Conservation (phyloP, 768 basidiomycete genomes). For the Trametes cubensis region DNA sequence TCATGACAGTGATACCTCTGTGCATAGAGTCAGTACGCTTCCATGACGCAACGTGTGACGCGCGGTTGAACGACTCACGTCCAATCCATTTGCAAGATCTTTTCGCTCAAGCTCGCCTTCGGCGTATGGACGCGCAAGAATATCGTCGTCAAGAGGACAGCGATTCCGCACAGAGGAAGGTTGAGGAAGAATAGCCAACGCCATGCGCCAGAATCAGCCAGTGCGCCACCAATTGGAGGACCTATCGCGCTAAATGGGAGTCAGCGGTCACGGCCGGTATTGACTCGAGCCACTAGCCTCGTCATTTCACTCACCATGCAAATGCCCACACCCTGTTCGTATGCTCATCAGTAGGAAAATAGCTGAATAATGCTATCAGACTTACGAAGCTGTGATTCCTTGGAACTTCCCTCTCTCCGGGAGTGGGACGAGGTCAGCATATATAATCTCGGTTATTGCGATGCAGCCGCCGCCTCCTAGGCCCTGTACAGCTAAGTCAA, state of each 20-base stretch:
- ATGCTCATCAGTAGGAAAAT: background rate
- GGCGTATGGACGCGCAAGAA: constrained; percentile 29
- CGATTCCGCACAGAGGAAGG: constrained; percentile 13
- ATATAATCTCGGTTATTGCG: constrained; percentile 26
- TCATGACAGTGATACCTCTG: constrained; percentile 40
- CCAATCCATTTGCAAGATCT: constrained; percentile 40
- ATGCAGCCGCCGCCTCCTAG: constrained; percentile 30
- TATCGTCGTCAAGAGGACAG: background rate
- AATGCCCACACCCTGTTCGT: constrained; percentile 14
- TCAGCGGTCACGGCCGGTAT: background rate
- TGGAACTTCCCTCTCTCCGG: constrained; percentile 37
- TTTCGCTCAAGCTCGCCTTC: constrained; percentile 29
- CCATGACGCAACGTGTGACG: background rate
- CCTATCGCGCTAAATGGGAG: constrained; percentile 19
- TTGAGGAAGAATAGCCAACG: constrained; percentile 21
- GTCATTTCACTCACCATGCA: constrained; percentile 3
- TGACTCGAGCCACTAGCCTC: too few relatives aligned
- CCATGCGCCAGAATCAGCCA: constrained; percentile 15
- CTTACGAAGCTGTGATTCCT: constrained; percentile 17
- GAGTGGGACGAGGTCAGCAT: constrained; percentile 30
- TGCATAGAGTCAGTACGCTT: background rate
- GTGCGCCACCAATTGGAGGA: constrained; percentile 33
- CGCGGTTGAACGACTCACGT: constrained; percentile 29
- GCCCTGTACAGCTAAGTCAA: constrained; percentile 27
- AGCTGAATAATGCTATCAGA: too few relatives aligned